Conservation (phyloP, 352 stramenopile genomes). For the Phytophthora litchii region DNA sequence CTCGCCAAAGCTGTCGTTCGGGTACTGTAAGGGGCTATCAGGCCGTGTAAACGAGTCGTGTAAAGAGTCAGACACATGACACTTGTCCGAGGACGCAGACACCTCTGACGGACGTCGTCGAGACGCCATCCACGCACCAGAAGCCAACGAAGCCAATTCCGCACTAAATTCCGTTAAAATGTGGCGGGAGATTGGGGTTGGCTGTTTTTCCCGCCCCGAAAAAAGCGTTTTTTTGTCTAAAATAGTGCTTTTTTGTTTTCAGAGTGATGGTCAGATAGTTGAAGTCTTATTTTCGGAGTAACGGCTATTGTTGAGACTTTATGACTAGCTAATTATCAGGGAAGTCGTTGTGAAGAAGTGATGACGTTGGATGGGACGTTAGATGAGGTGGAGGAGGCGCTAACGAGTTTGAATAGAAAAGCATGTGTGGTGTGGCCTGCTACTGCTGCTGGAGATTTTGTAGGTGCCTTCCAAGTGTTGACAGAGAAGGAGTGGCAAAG, state of each 20-base stretch:
- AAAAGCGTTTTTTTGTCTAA: not conserved
- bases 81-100: conserved; percentile 26
- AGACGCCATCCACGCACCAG: conserved; percentile 15
- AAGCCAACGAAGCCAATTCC: too few species aligned
- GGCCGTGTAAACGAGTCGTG: conserved; percentile 37
- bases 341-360: not conserved
- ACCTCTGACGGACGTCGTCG: not conserved
- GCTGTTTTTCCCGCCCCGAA: conserved; percentile 12
- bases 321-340: not conserved
- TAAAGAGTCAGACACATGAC: conserved; percentile 4
- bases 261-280: conserved; percentile 26
- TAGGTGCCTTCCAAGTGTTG: conserved; percentile 33
- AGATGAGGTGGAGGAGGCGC: not conserved
- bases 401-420: not conserved
- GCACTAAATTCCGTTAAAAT: conserved; percentile 6
- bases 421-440: conserved; percentile 20
- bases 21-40: conserved; percentile 17
- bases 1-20: conserved; percentile 47
- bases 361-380: conserved; percentile 6
- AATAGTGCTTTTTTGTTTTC: not conserved
- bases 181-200: conserved; percentile 4
- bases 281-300: conserved; percentile 14
- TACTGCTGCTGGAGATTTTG: conserved; percentile 5
- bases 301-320: not conserved
- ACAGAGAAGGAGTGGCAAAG: conserved; percentile 40